A percentile compares a stretch with the other conserved stretches of the same genome.
Evolutionary conservation across 306 rosid genomes (phyloP).

Genomic region (Gleditsia sinensis): DNA sequence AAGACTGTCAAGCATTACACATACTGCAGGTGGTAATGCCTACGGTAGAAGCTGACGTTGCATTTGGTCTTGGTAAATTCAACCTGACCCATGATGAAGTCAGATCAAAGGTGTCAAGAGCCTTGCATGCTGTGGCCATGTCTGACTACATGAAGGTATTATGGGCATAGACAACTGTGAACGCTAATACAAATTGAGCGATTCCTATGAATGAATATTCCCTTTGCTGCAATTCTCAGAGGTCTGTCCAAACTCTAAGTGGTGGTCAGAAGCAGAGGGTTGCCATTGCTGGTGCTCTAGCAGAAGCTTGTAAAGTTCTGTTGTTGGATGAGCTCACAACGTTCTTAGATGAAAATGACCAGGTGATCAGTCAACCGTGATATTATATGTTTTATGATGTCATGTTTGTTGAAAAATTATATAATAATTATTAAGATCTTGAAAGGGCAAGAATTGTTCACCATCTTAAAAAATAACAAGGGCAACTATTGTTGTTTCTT

Average conservation of each 20-base stretch:
- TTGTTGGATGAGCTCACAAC: conserved; percentile 88
- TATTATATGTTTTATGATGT: not conserved
- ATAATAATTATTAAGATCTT: not conserved
- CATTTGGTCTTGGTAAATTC: conserved; percentile 86
- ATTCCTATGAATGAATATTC: conserved; percentile 10
- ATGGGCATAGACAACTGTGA: conserved; percentile 6
- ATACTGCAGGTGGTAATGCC: conserved; percentile 84
- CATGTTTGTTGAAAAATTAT: not conserved
- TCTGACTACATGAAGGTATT: conserved; percentile 71
- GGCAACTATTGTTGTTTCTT: not conserved
- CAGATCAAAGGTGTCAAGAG: conserved; percentile 65
- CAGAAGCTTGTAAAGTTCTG: conserved; percentile 84
- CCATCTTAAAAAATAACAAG: not conserved
- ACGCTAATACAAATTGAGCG: conserved; percentile 4
- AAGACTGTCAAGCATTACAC: conserved; percentile 12
- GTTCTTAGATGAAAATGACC: conserved; percentile 82
- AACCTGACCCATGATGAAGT: conserved; percentile 65
- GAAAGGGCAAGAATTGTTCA: conserved; percentile 18
- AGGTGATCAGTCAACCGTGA: conserved; percentile 48
- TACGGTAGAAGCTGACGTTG: conserved; percentile 84
- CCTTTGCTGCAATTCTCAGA: conserved; percentile 47
- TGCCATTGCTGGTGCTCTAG: conserved; percentile 91
- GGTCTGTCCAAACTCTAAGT: conserved; percentile 87
- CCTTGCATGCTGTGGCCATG: conserved; percentile 72
- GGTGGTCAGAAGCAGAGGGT: conserved; percentile 96